Conservation (phyloP, 768 basidiomycete genomes). For the Sporobolomyces pararoseus region DNA sequence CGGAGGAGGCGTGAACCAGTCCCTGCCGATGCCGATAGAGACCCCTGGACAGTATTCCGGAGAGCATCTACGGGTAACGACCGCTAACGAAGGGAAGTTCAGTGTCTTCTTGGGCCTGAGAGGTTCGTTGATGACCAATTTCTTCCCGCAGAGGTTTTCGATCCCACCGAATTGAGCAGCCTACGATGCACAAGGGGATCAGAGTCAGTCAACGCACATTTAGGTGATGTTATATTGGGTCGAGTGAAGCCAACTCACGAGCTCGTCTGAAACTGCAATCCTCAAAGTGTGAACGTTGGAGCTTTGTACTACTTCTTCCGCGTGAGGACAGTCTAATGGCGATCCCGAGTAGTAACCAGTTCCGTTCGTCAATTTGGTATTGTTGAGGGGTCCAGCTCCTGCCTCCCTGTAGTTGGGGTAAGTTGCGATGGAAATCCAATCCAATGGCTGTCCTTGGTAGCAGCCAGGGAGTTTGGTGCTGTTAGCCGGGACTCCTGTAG, state of each 20-base stretch:
- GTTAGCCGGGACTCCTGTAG: too few species aligned
- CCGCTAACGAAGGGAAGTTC: neutral
- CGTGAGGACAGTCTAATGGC: neutral
- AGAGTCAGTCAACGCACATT: too few species aligned
- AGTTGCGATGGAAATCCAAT: neutral
- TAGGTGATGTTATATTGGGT: neutral
- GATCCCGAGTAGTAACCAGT: neutral
- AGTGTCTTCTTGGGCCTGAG: too few species aligned
- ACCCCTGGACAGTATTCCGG: neutral
- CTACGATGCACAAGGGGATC: neutral
- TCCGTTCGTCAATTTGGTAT: neutral
- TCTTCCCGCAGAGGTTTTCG: neutral
- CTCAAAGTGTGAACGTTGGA: neutral
- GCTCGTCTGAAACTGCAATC: neutral
- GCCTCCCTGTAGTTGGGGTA: neutral
- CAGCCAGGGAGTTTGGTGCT: neutral
- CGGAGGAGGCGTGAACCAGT: too few species aligned
- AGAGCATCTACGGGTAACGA: neutral
- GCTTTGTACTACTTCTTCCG: neutral
- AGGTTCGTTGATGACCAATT: neutral
- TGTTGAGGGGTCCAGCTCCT: neutral
- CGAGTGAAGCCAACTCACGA: neutral
- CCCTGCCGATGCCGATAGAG: neutral
- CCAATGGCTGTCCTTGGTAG: neutral
- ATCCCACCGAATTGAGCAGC: neutral